These are phyloP conservation scores for Fonsecaea erecta DNA, from an alignment of 2,329 filamentous ascomycete genomes.

Conservation along the genomic window DNA sequence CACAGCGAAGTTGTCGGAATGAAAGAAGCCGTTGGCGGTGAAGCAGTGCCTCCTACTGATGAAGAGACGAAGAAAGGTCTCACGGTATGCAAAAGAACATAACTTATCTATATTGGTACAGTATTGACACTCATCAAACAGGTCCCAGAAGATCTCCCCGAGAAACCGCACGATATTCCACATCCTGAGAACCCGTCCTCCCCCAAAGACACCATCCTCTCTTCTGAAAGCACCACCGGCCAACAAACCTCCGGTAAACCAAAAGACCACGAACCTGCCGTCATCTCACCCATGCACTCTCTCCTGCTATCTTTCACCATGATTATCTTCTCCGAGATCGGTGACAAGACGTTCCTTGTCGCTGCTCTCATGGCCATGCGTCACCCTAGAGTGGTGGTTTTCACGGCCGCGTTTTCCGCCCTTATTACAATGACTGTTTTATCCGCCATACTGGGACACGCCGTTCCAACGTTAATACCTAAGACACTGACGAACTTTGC, in stretches of 20 bases:
- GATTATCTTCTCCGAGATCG: constrained; percentile 96
- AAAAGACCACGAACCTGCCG: constrained; percentile 41
- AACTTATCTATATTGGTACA: constrained; percentile 29
- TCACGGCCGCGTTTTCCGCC: constrained; percentile 90
- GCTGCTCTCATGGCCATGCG: constrained; percentile 99
- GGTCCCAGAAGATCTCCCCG: constrained; percentile 82
- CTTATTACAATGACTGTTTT: constrained; percentile 93
- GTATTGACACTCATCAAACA: constrained; percentile 44
- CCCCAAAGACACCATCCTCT: constrained; percentile 67
- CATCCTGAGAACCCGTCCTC: constrained; percentile 69
- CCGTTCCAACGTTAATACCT: constrained; percentile 85
- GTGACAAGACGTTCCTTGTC: constrained; percentile 97
- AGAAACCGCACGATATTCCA: constrained; percentile 74
- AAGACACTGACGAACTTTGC: constrained; percentile 89
- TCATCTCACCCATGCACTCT: constrained; percentile 83
- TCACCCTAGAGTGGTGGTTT: constrained; percentile 89
- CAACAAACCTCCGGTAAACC: constrained; percentile 36
- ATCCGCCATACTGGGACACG: constrained; percentile 89
- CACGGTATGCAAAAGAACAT: constrained; percentile 55
- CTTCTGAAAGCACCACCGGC: constrained; percentile 48
- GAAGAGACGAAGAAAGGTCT: constrained; percentile 52
- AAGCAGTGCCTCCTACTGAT: constrained; percentile 43
- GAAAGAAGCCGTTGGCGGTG: constrained; percentile 45
- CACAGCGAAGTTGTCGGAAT: constrained; percentile 79
- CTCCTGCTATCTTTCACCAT: constrained; percentile 92